Percentiles rank a stretch among this genome's conserved stretches.
Conservation (phyloP, 441 rosid genomes). For the Populus hybrid region DNA sequence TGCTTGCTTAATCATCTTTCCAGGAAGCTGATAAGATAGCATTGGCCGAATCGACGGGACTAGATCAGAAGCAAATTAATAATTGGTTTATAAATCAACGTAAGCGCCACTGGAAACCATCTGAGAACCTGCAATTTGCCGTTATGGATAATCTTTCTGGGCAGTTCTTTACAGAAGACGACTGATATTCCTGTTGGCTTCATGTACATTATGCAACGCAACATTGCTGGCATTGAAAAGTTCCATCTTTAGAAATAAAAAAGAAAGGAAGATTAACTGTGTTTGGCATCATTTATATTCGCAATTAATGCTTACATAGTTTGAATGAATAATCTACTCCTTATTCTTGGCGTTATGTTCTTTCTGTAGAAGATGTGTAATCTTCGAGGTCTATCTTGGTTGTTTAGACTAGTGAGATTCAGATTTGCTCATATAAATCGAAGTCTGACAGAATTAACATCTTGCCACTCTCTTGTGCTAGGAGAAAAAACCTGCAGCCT, state of each 20-base stretch:
- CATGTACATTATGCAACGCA: constrained; percentile 22
- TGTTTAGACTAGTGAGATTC: not conserved
- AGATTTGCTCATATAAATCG: not conserved
- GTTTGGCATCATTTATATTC: constrained; percentile 29
- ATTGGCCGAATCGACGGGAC: constrained; percentile 77
- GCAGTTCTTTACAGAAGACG: constrained; percentile 59
- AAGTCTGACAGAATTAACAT: not conserved
- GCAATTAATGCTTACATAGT: constrained; percentile 1
- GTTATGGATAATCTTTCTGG: constrained; percentile 57
- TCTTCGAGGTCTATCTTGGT: not conserved
- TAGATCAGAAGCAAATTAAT: constrained; percentile 92
- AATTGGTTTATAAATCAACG: constrained; percentile 98
- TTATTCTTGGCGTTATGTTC: too few species aligned
- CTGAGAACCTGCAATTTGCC: constrained; percentile 70
- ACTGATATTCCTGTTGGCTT: constrained; percentile 14
- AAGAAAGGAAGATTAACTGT: constrained; percentile 21
- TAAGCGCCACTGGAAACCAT: constrained; percentile 95
- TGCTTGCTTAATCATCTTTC: not conserved
- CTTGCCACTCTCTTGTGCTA: not conserved
- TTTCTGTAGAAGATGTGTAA: not conserved
- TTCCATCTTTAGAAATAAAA: not conserved
- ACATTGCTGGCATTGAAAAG: constrained; percentile 17
- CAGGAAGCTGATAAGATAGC: constrained; percentile 83
- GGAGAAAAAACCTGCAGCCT: not conserved
- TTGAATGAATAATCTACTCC: constrained; percentile 2